These are phyloP conservation scores for Teunomyces funiuensis DNA, from an alignment of 805 yeast genomes.

Conservation along the genomic window DNA sequence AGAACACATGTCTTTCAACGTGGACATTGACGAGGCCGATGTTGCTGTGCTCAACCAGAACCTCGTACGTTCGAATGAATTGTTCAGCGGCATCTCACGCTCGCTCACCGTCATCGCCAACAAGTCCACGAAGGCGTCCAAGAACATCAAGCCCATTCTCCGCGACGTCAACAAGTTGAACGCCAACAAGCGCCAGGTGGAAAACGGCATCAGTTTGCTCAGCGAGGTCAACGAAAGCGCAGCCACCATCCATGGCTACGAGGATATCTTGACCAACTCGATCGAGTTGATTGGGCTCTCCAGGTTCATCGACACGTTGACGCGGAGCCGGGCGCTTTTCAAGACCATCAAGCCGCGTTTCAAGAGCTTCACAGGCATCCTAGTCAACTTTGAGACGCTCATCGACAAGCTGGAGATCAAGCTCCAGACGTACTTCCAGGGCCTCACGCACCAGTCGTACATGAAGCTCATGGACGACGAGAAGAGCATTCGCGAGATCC, in stretches of 20 bases:
- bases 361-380: conserved; percentile 64
- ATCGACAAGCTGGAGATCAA: conserved; percentile 58
- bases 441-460: conserved; percentile 22
- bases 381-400: conserved; percentile 55
- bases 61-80: conserved; percentile 53
- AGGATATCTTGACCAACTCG: conserved; percentile 31
- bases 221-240: conserved; percentile 55
- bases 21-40: conserved; percentile 75
- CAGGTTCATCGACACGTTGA: conserved; percentile 32
- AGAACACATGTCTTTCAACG: conserved; percentile 16
- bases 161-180: conserved; percentile 58
- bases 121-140: conserved; percentile 56
- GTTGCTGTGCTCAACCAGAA: conserved; percentile 79
- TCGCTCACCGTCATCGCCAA: conserved; percentile 55
- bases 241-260: conserved; percentile 39
- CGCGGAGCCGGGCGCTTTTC: conserved; percentile 46
- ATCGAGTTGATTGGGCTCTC: conserved; percentile 42
- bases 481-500: conserved; percentile 16
- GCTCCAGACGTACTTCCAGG: conserved; percentile 49
- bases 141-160: conserved; percentile 70
- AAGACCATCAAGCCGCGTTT: conserved; percentile 42
- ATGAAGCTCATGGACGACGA: conserved; percentile 27
- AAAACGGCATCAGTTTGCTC: conserved; percentile 51
- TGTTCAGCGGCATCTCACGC: conserved; percentile 54
- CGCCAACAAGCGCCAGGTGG: conserved; percentile 55